Base-by-base conservation (phyloP, 495 filamentous ascomycete genomes). In the Penicillium desertorum region DNA sequence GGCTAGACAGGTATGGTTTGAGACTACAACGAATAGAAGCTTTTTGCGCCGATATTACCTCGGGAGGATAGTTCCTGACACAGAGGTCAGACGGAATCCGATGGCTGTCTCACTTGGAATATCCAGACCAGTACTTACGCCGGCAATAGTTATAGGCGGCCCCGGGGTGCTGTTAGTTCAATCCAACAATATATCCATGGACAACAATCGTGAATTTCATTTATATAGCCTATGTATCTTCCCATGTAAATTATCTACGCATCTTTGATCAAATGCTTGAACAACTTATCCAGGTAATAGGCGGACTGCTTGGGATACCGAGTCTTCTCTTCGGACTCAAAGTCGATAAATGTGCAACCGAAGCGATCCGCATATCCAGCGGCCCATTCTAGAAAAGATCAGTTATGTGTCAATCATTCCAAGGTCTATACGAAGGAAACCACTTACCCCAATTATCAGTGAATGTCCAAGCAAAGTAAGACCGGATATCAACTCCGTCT, bases 391-490 rank as follows among this genome's bases (percentile, higher is more conserved):
- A 67, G 46, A 30, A 32, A 23, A 4, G 14, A 27, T 62, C 19
- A 67, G 62, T 48, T 12, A 56, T 16, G 3, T 4, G 4, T 7
- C 12, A 41, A 22, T 3, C 2, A 14, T 60, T 20, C n/a, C n/a
- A n/a, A n/a, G n/a, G n/a, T n/a, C n/a, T 16, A 44, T 8, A 32
- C 16, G 0, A 36, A 32, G 11, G 22, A 41, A 29, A 5, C 8
- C 20, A 68, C 63, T 55, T 63, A 70, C 62, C 66, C 66, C 74
- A 75, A 50, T 75, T 79, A 67, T 81, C 76, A 30, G 74, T 71
- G 23, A 81, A 73, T 1, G 71, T 76, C 78, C 76, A 81, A 25
- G 73, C 78, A 61, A 81, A 76, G 49, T 81, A 81, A 20, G 74
- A 76, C 29, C 70, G 64, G 44, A 81, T 71, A 48, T 77, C 73